Evolutionary conservation across 2,329 filamentous ascomycete genomes (phyloP).

Genomic region (Gremmenia infestans): DNA sequence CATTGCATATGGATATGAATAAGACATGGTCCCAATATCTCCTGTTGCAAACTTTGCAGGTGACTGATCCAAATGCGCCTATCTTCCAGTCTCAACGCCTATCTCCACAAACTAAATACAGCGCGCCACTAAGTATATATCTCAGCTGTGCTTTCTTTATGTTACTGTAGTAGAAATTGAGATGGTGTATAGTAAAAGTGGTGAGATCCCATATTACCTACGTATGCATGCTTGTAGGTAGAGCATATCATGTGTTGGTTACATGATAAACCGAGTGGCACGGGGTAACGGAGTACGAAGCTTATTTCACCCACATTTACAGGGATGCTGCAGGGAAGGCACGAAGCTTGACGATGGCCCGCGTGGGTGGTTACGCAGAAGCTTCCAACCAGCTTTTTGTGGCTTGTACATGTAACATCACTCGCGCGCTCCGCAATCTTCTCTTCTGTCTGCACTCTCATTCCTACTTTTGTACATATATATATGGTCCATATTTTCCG

Average conservation of each 20-base stretch:
- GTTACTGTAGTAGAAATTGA: neutral
- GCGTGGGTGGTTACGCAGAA: neutral
- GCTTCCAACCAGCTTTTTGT: neutral
- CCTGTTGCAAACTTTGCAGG: too few species aligned
- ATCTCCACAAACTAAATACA: neutral
- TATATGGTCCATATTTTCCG: neutral
- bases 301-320: too few species aligned
- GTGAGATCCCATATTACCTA: too few species aligned
- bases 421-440: neutral
- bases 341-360: neutral
- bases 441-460: neutral
- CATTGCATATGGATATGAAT: neutral
- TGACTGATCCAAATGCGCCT: neutral
- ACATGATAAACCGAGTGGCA: too few species aligned
- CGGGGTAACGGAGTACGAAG: too few species aligned
- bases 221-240: too few species aligned
- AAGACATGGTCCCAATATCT: neutral
- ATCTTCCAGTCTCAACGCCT: neutral
- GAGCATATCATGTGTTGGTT: too few species aligned
- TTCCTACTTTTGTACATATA: neutral
- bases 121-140: neutral
- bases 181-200: neutral
- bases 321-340: too few species aligned
- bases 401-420: neutral
- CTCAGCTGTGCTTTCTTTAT: neutral